Conservation (phyloP, 345 rosid genomes). For the Syzygium oleosum region DNA sequence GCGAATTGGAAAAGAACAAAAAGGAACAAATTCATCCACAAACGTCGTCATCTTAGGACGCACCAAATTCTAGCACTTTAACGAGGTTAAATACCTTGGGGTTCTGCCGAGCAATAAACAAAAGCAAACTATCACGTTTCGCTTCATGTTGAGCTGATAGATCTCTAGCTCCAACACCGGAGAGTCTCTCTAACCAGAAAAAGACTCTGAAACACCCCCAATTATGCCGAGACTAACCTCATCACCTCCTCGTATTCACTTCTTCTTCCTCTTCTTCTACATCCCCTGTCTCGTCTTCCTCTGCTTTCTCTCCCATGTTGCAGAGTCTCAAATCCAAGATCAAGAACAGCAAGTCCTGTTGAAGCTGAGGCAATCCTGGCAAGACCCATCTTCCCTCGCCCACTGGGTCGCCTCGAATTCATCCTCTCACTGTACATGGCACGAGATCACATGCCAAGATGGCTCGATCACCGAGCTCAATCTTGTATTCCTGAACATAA, state of each 20-base stretch:
- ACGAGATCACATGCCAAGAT: constrained; percentile 29
- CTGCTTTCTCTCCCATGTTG: background rate
- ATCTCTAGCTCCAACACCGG: background rate
- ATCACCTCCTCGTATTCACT: background rate
- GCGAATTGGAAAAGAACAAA: background rate
- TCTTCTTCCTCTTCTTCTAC: background rate
- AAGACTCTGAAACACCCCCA: background rate
- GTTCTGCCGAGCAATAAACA: background rate
- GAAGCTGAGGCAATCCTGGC: constrained; percentile 34
- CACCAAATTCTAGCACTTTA: background rate
- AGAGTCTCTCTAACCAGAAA: background rate
- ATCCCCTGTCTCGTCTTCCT: background rate
- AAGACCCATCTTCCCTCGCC: constrained; percentile 18
- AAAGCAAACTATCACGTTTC: background rate
- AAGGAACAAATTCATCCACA: background rate
- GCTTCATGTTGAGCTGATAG: background rate
- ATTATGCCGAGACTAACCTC: background rate
- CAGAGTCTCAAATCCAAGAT: background rate
- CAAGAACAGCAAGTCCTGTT: constrained; percentile 10
- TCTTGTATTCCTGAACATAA: constrained; percentile 12
- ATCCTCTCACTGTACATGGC: constrained; percentile 47
- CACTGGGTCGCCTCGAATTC: constrained; percentile 23
- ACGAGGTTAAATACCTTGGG: background rate
- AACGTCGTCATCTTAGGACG: background rate
- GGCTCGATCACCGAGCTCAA: constrained; percentile 19